Evolutionary conservation across 2,329 filamentous ascomycete genomes (phyloP), one percentile per base, ranked within the genome.

Genomic region (Paracorniculantispora psalliotae): DNA sequence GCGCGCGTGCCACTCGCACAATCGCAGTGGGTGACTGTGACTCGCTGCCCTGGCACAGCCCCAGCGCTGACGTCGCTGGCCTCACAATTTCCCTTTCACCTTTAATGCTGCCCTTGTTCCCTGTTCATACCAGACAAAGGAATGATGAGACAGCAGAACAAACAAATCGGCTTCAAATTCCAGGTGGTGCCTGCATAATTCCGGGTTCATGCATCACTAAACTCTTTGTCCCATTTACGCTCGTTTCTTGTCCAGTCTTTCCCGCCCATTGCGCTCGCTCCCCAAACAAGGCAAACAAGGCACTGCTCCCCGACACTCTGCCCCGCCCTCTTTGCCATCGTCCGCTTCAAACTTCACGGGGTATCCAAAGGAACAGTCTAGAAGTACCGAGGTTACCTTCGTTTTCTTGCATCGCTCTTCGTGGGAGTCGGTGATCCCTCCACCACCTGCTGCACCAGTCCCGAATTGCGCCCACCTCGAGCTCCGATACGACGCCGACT

Each of bases 31-130:
- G 26, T 26, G 39, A 5, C 37, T 41, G 26, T 26, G 39, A 5
- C 37, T 41, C 13, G 30, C n/a, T 37, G 21, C 39, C 48, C 54
- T 53, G 48, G 41, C 56, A 59, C 56, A 59, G 56, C 56, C 56
- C 48, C 56, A 28, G 47, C 35, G 56, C 56, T 59, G 56, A 59
- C 56, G 56, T 59, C 41, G 46, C 39, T 59, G 54, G 55, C 33
- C 55, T 35, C 6, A 19, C 52, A 46, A 55, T 23, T 55, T 37
- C 28, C 25, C 15, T 9, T 30, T 37, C 28, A 50, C 13, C 9
- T 28, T 33, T 6, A 1, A 12, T 37, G 9, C 12, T 37, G 21
- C 17, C n/a, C 41, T 47, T 47, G 25, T 28, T 52, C 33, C 28
- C n/a, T 35, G 12, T 47, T 46, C 19, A 26, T 55, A 28, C 41